phyloP scores from a whole-genome alignment of 2,329 filamentous ascomycete genomes.

The Metarhizium album region DNA sequence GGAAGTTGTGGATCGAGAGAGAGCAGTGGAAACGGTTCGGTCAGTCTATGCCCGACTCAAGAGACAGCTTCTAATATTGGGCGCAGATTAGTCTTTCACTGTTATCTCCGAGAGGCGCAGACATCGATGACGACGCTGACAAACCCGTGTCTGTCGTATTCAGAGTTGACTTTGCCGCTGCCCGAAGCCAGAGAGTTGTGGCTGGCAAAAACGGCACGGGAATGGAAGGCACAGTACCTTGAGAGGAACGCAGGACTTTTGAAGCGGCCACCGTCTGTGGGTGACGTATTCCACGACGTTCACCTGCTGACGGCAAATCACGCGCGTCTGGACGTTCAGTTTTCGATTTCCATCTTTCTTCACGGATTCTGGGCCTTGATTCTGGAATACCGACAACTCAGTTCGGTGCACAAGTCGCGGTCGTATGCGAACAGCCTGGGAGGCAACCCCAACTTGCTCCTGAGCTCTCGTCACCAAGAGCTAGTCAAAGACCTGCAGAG shows the following conservation, averaged over 20 bases:
- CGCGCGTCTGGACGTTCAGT: slow-evolving; percentile 42
- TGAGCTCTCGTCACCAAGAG: slow-evolving; percentile 49
- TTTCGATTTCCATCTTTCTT: slow-evolving; percentile 49
- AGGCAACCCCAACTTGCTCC: slow-evolving; percentile 32
- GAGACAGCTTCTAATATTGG: not conserved
- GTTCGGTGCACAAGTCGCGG: slow-evolving; percentile 35
- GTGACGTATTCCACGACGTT: slow-evolving; percentile 47
- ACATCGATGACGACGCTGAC: slow-evolving; percentile 56
- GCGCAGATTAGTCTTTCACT: slow-evolving; percentile 48
- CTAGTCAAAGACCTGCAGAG: slow-evolving; percentile 45
- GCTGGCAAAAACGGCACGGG: slow-evolving; percentile 49
- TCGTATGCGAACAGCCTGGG: slow-evolving; percentile 32
- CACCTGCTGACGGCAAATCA: slow-evolving; percentile 38
- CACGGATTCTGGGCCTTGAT: slow-evolving; percentile 57
- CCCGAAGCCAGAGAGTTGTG: slow-evolving; percentile 53
- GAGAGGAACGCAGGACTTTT: slow-evolving; percentile 24
- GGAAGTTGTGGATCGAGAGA: slow-evolving; percentile 51
- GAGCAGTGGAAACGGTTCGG: slow-evolving; percentile 54
- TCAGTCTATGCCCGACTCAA: not conserved
- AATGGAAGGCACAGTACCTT: slow-evolving; percentile 55
- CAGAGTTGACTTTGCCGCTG: slow-evolving; percentile 55
- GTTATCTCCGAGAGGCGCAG: slow-evolving; percentile 55
- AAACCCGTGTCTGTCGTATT: slow-evolving; percentile 56
- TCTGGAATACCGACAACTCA: slow-evolving; percentile 54
- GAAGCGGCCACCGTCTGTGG: slow-evolving; percentile 37